A percentile compares a stretch with the other conserved stretches of the same genome.
Conservation (phyloP, 805 yeast species). For the Cyberlindnera maclurae region DNA sequence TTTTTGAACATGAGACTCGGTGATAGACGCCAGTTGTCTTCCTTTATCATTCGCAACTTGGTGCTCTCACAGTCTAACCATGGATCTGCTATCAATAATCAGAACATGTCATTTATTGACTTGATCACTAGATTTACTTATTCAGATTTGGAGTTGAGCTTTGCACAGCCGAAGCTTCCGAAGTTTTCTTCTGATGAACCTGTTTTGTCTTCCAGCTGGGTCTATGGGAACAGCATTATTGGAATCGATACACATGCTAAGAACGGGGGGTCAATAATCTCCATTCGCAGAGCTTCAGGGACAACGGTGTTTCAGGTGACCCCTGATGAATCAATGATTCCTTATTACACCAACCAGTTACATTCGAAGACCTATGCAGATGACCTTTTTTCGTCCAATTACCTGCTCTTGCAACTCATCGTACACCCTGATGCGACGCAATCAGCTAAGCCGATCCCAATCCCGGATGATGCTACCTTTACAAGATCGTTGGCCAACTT, state of each 20-base stretch:
- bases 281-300: conserved; percentile 64
- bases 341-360: conserved; percentile 22
- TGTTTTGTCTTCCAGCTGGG: conserved; percentile 42
- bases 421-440: conserved; percentile 32
- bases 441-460: conserved; percentile 38
- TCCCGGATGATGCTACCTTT: conserved; percentile 40
- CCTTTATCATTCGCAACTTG: conserved; percentile 56
- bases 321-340: conserved; percentile 33
- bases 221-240: conserved; percentile 49
- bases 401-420: conserved; percentile 43
- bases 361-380: conserved; percentile 18
- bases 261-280: conserved; percentile 45
- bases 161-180: conserved; percentile 22
- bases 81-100: conserved; percentile 30
- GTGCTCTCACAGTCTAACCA: conserved; percentile 33
- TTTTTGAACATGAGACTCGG: conserved; percentile 52
- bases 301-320: conserved; percentile 39
- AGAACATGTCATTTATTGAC: conserved; percentile 59
- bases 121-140: conserved; percentile 60
- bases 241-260: conserved; percentile 45
- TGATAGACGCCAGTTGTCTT: conserved; percentile 53
- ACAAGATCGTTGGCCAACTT: conserved; percentile 51
- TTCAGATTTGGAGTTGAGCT: conserved; percentile 51
- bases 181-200: conserved; percentile 23
- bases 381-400: conserved; percentile 35